These are phyloP conservation scores for Ustilago sp. DNA, from an alignment of 1,284 basidiomycete genomes.

Conservation along the genomic window DNA sequence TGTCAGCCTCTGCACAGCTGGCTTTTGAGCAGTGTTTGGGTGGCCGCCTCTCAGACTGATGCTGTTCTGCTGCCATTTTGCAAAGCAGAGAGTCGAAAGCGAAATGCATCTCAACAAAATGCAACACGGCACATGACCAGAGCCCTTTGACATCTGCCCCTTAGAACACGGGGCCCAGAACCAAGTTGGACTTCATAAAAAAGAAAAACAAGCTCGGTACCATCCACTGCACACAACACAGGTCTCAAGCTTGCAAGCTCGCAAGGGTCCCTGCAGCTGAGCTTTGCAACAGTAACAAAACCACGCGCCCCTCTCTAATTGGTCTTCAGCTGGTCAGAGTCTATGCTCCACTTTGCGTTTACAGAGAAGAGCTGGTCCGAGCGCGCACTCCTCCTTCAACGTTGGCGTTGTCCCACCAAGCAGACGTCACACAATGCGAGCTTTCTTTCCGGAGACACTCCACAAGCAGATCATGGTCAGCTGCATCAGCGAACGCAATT, in stretches of 20 bases:
- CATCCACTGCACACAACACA: neutral
- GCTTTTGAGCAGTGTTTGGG: neutral
- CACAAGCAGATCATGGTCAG: neutral
- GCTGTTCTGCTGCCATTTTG: conserved; percentile 2
- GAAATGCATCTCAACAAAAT: conserved; percentile 22
- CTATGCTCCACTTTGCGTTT: conserved; percentile 4
- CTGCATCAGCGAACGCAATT: neutral
- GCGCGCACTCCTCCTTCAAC: neutral
- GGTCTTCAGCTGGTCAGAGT: neutral
- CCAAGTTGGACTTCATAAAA: neutral
- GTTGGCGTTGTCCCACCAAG: neutral
- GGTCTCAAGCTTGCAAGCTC: conserved; percentile 2
- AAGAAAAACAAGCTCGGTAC: conserved; percentile 8
- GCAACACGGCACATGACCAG: neutral
- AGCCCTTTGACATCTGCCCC: neutral
- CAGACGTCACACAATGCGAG: conserved; percentile 4
- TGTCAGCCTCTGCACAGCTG: too few species aligned
- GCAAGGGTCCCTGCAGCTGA: conserved; percentile 11
- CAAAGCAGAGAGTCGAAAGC: neutral
- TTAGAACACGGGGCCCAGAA: conserved; percentile 9
- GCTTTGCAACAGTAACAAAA: neutral
- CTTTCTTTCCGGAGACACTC: neutral
- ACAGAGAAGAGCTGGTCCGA: neutral
- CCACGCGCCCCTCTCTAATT: neutral
- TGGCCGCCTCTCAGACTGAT: neutral